Percentiles rank a stretch among this genome's conserved stretches.
Evolutionary conservation across 495 filamentous ascomycete species (phyloP).

Genomic region (Trichoderma gamsii): DNA sequence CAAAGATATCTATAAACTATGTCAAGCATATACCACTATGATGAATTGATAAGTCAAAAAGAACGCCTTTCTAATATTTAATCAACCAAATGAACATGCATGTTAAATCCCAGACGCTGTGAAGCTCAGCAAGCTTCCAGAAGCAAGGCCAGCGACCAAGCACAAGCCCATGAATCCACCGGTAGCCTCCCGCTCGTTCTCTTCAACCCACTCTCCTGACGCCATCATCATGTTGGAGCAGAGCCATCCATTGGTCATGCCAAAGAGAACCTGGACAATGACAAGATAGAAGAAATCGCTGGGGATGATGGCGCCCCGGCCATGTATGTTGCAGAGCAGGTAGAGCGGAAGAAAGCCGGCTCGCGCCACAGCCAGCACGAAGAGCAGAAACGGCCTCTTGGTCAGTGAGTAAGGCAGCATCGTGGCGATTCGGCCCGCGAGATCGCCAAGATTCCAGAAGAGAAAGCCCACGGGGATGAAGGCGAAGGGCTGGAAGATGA

Average conservation of each 20-base stretch:
- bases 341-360: conserved; percentile 77
- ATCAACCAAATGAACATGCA: neutral
- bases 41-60: neutral
- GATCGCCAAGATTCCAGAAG: conserved; percentile 88
- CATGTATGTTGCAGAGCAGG: conserved; percentile 76
- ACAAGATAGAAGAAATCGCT: conserved; percentile 87
- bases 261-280: conserved; percentile 77
- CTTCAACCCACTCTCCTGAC: conserved; percentile 68
- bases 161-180: conserved; percentile 92
- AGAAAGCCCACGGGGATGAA: conserved; percentile 92
- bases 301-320: conserved; percentile 58
- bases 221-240: conserved; percentile 87
- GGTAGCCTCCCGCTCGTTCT: conserved; percentile 75
- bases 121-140: conserved; percentile 87
- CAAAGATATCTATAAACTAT: neutral
- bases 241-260: conserved; percentile 78
- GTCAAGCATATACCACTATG: neutral
- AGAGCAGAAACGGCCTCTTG: conserved; percentile 55
- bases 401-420: conserved; percentile 55
- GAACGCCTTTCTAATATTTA: neutral
- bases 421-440: conserved; percentile 67
- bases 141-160: conserved; percentile 74
- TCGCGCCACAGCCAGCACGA: conserved; percentile 57
- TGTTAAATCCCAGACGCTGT: conserved; percentile 47
- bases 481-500: conserved; percentile 61